These are phyloP conservation scores for Monascus ruber DNA, from an alignment of 2,329 filamentous ascomycete genomes.

Conservation along the genomic window DNA sequence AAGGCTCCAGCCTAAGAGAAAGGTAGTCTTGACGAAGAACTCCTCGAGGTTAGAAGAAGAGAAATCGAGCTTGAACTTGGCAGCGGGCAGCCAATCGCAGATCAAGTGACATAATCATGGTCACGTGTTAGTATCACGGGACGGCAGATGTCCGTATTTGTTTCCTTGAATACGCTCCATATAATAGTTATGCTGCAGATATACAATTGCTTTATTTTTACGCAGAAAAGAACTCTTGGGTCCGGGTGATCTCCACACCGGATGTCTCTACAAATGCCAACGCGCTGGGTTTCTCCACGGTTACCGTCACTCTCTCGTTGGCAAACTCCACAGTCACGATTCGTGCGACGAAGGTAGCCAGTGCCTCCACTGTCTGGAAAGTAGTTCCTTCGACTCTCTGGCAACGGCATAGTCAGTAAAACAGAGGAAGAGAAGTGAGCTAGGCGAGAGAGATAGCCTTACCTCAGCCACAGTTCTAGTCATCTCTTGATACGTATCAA, in stretches of 20 bases:
- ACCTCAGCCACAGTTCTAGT: slow-evolving; percentile 29
- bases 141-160: too few relatives aligned
- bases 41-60: background rate
- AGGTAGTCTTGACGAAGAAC: slow-evolving; percentile 1
- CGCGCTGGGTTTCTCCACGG: slow-evolving; percentile 40
- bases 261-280: slow-evolving; percentile 38
- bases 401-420: slow-evolving; percentile 6
- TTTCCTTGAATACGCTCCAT: too few relatives aligned
- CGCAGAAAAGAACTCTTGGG: slow-evolving; percentile 29
- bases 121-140: too few relatives aligned
- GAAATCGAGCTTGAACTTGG: background rate
- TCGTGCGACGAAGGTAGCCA: slow-evolving; percentile 38
- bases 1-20: background rate
- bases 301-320: slow-evolving; percentile 36
- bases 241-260: slow-evolving; percentile 39
- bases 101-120: too few relatives aligned
- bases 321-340: slow-evolving; percentile 35
- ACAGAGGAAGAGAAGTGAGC: background rate
- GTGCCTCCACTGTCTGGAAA: slow-evolving; percentile 41
- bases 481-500: slow-evolving; percentile 29
- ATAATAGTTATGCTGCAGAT: too few relatives aligned
- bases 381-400: slow-evolving; percentile 36
- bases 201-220: too few relatives aligned
- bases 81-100: too few relatives aligned
- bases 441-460: slow-evolving; percentile 6